Evolutionary conservation across 208 protist genomes (phyloP).

Genomic region (Crithidia brevicula): DNA sequence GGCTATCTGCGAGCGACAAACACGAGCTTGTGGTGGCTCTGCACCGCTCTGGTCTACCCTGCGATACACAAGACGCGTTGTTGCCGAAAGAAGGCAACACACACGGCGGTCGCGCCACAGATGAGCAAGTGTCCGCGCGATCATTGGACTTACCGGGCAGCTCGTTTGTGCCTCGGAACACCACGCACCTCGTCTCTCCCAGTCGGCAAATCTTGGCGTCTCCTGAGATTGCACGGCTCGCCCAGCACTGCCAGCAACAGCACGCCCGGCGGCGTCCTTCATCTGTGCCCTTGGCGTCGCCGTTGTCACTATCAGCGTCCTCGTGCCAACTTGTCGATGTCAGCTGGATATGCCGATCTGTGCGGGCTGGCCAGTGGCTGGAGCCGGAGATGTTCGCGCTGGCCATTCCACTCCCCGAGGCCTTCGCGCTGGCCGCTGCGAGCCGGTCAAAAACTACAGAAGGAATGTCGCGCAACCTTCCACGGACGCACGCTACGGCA

Average conservation of each 20-base stretch:
- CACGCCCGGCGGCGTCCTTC: neutral
- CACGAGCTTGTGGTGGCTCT: constrained; percentile 34
- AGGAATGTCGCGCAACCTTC: no score
- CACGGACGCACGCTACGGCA: no score
- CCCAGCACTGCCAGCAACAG: constrained; percentile 16
- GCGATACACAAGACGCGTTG: constrained; percentile 49
- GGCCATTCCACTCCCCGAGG: constrained; percentile 32
- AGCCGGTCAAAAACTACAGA: neutral
- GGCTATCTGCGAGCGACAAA: constrained; percentile 37
- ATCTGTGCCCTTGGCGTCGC: neutral
- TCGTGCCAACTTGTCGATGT: constrained; percentile 55
- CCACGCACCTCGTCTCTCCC: constrained; percentile 61
- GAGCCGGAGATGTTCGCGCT: constrained; percentile 49
- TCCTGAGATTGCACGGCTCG: constrained; percentile 43
- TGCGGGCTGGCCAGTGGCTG: constrained; percentile 50
- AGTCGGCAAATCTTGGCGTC: constrained; percentile 24
- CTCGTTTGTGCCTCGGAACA: constrained; percentile 25
- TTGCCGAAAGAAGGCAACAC: constrained; percentile 26
- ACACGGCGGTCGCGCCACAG: neutral
- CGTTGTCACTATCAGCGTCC: neutral
- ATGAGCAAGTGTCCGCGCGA: neutral
- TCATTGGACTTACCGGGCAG: neutral
- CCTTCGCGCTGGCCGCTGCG: constrained; percentile 19
- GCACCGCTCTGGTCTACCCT: constrained; percentile 29
- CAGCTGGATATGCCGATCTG: constrained; percentile 58